phyloP scores from a whole-genome alignment of 2,329 filamentous ascomycete genomes.

The Magnaporthiopsis incrustans region DNA sequence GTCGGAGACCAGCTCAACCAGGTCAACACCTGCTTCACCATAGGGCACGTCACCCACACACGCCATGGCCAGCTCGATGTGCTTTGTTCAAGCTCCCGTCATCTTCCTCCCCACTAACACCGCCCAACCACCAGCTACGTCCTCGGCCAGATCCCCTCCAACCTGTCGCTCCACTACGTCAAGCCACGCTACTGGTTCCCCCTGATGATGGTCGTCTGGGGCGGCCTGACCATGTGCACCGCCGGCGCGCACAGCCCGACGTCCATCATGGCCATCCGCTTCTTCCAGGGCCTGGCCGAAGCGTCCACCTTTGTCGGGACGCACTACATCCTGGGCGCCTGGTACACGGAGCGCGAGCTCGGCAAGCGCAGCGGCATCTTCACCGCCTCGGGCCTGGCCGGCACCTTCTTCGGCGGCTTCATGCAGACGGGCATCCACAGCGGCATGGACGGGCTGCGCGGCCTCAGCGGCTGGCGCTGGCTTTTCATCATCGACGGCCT shows the following conservation, averaged over 20 bases:
- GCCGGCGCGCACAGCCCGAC: constrained; percentile 41
- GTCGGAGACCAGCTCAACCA: constrained; percentile 40
- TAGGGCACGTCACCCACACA: constrained; percentile 26
- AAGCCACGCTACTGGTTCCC: constrained; percentile 58
- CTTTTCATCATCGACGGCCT: constrained; percentile 44
- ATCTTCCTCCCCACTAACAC: not conserved
- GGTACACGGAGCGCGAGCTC: constrained; percentile 54
- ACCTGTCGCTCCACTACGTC: constrained; percentile 54
- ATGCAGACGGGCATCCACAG: constrained; percentile 47
- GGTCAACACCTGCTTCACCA: constrained; percentile 43
- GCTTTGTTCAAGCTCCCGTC: not conserved
- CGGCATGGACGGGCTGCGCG: constrained; percentile 35
- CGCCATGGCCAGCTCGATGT: not conserved
- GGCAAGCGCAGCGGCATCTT: constrained; percentile 55
- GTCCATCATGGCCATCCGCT: constrained; percentile 52
- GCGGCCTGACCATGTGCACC: constrained; percentile 53
- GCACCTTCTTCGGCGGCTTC: constrained; percentile 55
- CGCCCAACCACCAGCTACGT: constrained; percentile 23
- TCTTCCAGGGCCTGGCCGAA: constrained; percentile 48
- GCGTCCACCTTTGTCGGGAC: constrained; percentile 48
- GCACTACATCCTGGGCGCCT: constrained; percentile 52
- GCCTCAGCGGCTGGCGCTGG: constrained; percentile 49
- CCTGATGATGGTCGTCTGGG: constrained; percentile 56
- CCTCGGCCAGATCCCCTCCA: constrained; percentile 53
- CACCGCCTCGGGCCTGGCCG: constrained; percentile 49